phyloP scores from a whole-genome alignment of 2,329 filamentous ascomycete species.

The Colletotrichum caudatum region DNA sequence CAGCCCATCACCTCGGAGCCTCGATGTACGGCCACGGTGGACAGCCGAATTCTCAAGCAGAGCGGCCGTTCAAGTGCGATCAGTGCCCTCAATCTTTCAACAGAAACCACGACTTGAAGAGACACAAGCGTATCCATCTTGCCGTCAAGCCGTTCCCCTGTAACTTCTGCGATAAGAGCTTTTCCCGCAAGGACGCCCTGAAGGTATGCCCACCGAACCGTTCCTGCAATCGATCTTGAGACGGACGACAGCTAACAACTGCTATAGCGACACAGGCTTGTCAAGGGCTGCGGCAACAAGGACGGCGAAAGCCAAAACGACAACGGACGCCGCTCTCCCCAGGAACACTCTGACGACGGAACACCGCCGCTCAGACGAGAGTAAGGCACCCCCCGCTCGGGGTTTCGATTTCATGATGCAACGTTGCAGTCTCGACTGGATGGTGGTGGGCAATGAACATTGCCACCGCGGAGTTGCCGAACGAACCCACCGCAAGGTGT shows the following conservation, averaged over 20 bases:
- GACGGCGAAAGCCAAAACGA: conserved; percentile 17
- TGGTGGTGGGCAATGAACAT: no score
- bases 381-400: background rate
- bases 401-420: background rate
- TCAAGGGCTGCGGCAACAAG: conserved; percentile 69
- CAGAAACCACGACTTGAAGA: conserved; percentile 94
- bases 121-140: conserved; percentile 94
- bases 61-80: conserved; percentile 95
- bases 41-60: conserved; percentile 67
- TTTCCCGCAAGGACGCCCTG: conserved; percentile 94
- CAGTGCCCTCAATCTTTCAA: conserved; percentile 95
- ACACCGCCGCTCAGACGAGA: conserved; percentile 35
- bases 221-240: background rate
- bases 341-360: conserved; percentile 35
- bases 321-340: conserved; percentile 29
- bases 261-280: conserved; percentile 70
- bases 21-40: conserved; percentile 71
- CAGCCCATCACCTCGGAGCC: conserved; percentile 61
- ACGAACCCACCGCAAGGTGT: background rate
- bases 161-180: conserved; percentile 92
- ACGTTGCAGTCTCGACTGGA: background rate
- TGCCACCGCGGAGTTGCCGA: background rate
- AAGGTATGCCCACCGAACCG: conserved; percentile 73
- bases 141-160: conserved; percentile 97
- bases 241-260: conserved; percentile 28